Conservation (phyloP, 768 basidiomycete genomes). For the Pisolithus orientalis region DNA sequence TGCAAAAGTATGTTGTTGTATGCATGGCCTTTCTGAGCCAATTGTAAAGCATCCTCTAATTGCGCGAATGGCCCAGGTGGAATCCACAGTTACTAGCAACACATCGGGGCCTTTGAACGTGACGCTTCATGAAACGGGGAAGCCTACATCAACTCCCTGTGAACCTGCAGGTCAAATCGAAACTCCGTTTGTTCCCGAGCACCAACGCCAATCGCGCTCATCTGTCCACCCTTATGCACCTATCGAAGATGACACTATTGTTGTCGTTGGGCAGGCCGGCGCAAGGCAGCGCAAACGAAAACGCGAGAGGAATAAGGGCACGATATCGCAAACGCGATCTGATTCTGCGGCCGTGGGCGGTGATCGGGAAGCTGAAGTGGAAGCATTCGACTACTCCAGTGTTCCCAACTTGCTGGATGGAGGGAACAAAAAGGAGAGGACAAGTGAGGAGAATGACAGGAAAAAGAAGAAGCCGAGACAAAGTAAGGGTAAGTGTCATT, state of each 20-base stretch:
- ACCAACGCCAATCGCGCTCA: constrained; percentile 38
- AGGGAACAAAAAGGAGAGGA: constrained; percentile 2
- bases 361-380: constrained; percentile 22
- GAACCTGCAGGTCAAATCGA: constrained; percentile 49
- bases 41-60: background rate
- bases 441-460: constrained; percentile 25
- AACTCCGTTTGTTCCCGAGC: constrained; percentile 71
- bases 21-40: background rate
- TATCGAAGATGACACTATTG: constrained; percentile 55
- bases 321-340: background rate
- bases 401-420: constrained; percentile 71
- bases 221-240: constrained; percentile 10
- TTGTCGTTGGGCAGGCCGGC: constrained; percentile 61
- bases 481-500: constrained; percentile 28
- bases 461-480: constrained; percentile 51
- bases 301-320: constrained; percentile 14
- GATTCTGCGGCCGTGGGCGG: constrained; percentile 2
- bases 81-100: background rate
- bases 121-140: background rate
- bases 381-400: constrained; percentile 61
- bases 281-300: constrained; percentile 61
- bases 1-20: constrained; percentile 10
- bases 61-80: background rate
- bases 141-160: constrained; percentile 15
- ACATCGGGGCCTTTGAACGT: constrained; percentile 1